These are phyloP conservation scores for Stenocarpella maydis DNA, from an alignment of 2,329 filamentous ascomycete species.

Conservation along the genomic window DNA sequence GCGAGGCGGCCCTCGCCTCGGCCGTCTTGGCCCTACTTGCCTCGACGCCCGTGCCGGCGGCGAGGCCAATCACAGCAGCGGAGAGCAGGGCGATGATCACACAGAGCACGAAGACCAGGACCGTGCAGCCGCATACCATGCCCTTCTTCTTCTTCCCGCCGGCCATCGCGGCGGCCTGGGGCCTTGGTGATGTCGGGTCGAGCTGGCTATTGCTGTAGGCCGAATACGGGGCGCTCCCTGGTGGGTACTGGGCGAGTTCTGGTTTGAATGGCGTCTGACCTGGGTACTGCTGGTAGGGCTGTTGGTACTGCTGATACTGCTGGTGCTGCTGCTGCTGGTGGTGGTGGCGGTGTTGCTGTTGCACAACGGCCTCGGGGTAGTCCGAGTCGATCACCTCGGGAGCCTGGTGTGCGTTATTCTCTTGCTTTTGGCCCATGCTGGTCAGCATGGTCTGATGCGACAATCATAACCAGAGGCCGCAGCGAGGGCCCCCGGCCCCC, in stretches of 20 bases:
- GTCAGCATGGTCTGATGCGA: background rate
- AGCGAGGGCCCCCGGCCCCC: background rate
- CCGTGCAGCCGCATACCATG: conserved; percentile 48
- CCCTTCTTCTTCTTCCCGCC: conserved; percentile 22
- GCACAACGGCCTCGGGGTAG: conserved; percentile 31
- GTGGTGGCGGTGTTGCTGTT: conserved; percentile 8
- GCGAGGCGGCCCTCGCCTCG: conserved; percentile 43
- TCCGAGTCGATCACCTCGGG: conserved; percentile 25
- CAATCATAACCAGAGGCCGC: background rate
- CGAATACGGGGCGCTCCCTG: conserved; percentile 20
- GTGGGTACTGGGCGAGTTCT: conserved; percentile 15
- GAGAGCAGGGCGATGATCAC: conserved; percentile 50
- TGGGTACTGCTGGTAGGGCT: conserved; percentile 26
- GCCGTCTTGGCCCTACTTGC: conserved; percentile 50
- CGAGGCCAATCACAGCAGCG: conserved; percentile 53
- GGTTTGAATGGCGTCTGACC: conserved; percentile 17
- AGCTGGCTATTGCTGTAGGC: conserved; percentile 30
- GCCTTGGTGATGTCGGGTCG: conserved; percentile 26
- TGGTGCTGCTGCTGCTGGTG: conserved; percentile 17
- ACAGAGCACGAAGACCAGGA: conserved; percentile 52
- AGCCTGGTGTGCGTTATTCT: conserved; percentile 29
- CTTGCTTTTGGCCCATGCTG: conserved; percentile 23
- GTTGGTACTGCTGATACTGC: conserved; percentile 20
- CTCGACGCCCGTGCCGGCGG: conserved; percentile 54
- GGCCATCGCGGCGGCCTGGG: background rate